These are phyloP conservation scores for Annona squamosa DNA, from an alignment of 164 flowering plant genomes.

Conservation along the genomic window DNA sequence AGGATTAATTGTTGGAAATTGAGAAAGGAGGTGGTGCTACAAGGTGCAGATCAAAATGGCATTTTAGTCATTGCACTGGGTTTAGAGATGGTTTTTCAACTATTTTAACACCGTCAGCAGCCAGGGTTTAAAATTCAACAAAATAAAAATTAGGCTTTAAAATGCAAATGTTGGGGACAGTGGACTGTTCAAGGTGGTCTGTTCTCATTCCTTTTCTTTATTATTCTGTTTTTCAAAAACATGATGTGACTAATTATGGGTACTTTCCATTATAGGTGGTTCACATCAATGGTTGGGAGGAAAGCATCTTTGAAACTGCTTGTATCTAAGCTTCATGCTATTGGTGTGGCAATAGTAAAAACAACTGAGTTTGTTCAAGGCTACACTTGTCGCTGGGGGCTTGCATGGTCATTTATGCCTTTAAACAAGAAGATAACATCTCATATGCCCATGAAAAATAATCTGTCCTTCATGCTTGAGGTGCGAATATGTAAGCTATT, in stretches of 20 bases:
- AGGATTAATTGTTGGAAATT: conserved; percentile 51
- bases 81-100: no score
- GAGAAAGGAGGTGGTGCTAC: conserved; percentile 18
- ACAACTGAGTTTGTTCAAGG: conserved; percentile 98
- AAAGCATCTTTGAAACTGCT: conserved; percentile 65
- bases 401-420: conserved; percentile 90
- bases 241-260: not conserved
- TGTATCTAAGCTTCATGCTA: conserved; percentile 57
- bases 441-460: conserved; percentile 33
- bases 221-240: not conserved
- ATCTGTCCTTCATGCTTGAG: conserved; percentile 81
- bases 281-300: conserved; percentile 85
- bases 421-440: conserved; percentile 45
- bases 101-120: no score
- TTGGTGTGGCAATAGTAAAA: conserved; percentile 72
- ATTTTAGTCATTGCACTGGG: no score
- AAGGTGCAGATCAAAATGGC: no score
- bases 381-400: conserved; percentile 85
- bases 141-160: no score
- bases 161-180: no score
- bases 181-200: not conserved
- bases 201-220: not conserved
- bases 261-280: conserved; percentile 57
- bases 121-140: no score
- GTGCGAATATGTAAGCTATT: conserved; percentile 23